These are phyloP conservation scores for Malassezia equina DNA, from an alignment of 1,284 basidiomycete species.

Conservation along the genomic window DNA sequence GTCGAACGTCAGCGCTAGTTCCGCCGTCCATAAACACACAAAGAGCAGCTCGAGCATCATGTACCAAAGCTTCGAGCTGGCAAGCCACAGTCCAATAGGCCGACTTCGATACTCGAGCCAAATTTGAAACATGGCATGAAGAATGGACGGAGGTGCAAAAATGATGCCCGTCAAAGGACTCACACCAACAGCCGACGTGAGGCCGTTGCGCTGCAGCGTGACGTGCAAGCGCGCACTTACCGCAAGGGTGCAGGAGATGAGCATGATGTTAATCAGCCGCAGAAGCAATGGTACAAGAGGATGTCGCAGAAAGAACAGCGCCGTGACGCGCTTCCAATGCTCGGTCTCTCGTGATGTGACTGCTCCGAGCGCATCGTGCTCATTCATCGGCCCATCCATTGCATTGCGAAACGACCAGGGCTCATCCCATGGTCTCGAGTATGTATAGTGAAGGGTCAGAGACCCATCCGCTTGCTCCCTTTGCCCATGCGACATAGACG, in stretches of 20 bases:
- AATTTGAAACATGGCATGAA: slow-evolving; percentile 61
- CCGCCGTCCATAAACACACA: slow-evolving; percentile 84
- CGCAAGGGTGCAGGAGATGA: slow-evolving; percentile 68
- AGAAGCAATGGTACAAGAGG: slow-evolving; percentile 58
- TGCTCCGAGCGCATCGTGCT: too few species aligned
- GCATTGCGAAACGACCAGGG: slow-evolving; percentile 8
- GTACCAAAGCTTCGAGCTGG: slow-evolving; percentile 41
- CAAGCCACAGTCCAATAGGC: slow-evolving; percentile 72
- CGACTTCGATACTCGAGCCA: slow-evolving; percentile 71
- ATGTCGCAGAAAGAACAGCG: slow-evolving; percentile 42
- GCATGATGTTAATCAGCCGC: slow-evolving; percentile 69
- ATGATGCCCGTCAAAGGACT: slow-evolving; percentile 74
- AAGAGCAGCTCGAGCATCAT: slow-evolving; percentile 58
- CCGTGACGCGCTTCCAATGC: slow-evolving; percentile 22
- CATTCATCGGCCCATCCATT: not conserved
- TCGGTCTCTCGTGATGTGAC: not conserved
- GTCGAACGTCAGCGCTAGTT: slow-evolving; percentile 74
- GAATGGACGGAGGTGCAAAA: slow-evolving; percentile 69
- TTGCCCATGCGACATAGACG: not conserved
- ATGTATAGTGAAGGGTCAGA: not conserved
- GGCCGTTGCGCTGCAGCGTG: slow-evolving; percentile 54
- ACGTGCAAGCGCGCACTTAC: slow-evolving; percentile 66
- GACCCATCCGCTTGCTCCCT: not conserved
- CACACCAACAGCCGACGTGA: slow-evolving; percentile 65
- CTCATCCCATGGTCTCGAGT: slow-evolving; percentile 5